phyloP scores from a whole-genome alignment of 495 filamentous ascomycete genomes.

The Geoglossum glabrum region DNA sequence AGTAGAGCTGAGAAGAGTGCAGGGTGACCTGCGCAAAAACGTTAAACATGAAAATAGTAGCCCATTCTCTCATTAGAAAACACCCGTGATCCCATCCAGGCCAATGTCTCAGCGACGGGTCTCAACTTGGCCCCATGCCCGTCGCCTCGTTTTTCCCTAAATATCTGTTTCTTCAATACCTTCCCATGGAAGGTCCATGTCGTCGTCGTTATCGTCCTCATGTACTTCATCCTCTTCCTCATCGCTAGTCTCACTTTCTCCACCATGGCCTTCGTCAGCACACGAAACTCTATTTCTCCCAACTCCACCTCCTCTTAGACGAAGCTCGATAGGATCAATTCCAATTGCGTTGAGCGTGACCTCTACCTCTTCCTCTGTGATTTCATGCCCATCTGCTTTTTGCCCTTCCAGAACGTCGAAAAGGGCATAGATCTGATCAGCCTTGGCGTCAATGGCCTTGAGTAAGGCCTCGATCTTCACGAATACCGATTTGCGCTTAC shows the following conservation, averaged over 20 bases:
- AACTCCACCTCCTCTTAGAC: background rate
- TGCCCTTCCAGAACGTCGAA: constrained; percentile 82
- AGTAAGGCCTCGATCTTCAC: constrained; percentile 43
- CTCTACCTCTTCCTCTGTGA: constrained; percentile 47
- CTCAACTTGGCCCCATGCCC: no score
- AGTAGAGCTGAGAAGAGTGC: no score
- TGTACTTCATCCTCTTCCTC: background rate
- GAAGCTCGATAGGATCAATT: constrained; percentile 15
- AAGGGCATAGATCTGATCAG: constrained; percentile 72
- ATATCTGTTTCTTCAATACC: constrained; percentile 4
- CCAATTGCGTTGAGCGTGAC: constrained; percentile 42
- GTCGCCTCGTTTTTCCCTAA: background rate
- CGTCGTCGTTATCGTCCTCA: background rate
- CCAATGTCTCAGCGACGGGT: background rate
- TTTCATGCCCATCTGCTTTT: constrained; percentile 40
- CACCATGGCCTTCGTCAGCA: background rate
- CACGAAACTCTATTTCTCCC: background rate
- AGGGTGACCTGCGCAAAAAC: no score
- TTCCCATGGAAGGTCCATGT: background rate
- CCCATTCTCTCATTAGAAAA: background rate
- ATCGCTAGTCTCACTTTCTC: background rate
- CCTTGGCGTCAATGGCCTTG: constrained; percentile 50
- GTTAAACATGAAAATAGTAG: background rate
- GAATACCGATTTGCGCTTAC: constrained; percentile 42
- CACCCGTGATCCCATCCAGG: background rate